phyloP scores from a whole-genome alignment of 1,284 basidiomycete species.

The Golubevia pallescens region DNA sequence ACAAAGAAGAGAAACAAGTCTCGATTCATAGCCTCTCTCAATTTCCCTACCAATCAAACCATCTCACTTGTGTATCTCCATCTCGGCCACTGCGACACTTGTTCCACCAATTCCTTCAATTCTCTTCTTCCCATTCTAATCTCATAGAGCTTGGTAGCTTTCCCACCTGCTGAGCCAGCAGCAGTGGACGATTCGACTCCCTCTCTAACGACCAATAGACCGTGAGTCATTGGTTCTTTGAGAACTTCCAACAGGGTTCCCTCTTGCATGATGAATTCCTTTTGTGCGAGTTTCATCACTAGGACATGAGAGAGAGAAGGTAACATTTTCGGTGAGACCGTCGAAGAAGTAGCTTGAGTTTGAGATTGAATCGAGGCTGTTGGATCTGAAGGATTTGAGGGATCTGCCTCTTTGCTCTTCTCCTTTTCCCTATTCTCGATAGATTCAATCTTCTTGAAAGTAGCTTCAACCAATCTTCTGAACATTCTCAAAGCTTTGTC shows the following conservation, averaged over 20 bases:
- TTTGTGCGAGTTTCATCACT: neutral
- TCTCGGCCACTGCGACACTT: neutral
- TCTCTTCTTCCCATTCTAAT: neutral
- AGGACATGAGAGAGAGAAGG: neutral
- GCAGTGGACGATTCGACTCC: neutral
- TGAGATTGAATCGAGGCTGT: too few species aligned
- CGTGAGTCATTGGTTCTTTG: neutral
- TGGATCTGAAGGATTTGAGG: too few species aligned
- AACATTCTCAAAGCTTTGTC: too few species aligned
- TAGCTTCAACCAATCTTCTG: too few species aligned
- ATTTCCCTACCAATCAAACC: too few species aligned
- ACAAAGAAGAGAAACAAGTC: too few species aligned
- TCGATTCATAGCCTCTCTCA: too few species aligned
- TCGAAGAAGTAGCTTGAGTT: too few species aligned
- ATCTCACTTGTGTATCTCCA: neutral
- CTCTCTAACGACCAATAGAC: neutral
- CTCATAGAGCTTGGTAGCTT: neutral
- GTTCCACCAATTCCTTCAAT: neutral
- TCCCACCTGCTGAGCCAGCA: neutral
- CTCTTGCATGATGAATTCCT: neutral
- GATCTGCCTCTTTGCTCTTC: too few species aligned
- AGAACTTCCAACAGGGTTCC: neutral
- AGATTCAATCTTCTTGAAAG: too few species aligned
- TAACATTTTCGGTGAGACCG: neutral
- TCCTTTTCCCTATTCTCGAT: too few species aligned